Percentiles rank a stretch among this genome's conserved stretches.
Conservation (phyloP, 176 grass and related monocot genomes). For the Phoenix roebelenii region DNA sequence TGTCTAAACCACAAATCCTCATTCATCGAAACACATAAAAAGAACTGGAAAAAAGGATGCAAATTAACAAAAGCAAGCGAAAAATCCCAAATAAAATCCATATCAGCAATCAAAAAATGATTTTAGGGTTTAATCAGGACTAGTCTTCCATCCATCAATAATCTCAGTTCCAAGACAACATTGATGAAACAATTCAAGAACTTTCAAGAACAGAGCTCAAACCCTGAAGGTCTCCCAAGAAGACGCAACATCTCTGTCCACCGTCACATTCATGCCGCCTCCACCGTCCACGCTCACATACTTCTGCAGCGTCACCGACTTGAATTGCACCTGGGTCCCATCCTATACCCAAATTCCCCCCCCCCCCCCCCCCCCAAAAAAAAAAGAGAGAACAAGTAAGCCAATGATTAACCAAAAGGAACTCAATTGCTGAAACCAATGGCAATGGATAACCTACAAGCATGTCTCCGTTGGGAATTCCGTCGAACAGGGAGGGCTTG, state of each 20-base stretch:
- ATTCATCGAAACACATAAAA: too few species aligned
- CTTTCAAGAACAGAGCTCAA: conserved; percentile 8
- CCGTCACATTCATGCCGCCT: conserved; percentile 37
- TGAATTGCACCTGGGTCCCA: conserved; percentile 70
- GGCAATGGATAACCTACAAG: conserved; percentile 32
- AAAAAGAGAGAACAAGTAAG: conserved; percentile 3
- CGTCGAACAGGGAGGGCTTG: conserved; percentile 73
- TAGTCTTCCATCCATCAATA: too few species aligned
- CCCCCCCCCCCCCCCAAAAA: not conserved
- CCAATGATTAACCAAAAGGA: not conserved
- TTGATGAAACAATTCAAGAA: not conserved
- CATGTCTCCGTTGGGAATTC: conserved; percentile 72
- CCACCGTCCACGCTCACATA: conserved; percentile 36
- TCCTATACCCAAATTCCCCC: conserved; percentile 34
- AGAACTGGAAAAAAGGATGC: too few species aligned
- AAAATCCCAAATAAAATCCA: too few species aligned
- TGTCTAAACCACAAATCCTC: too few species aligned
- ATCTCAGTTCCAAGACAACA: too few species aligned
- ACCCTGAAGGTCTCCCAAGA: conserved; percentile 92
- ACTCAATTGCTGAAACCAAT: not conserved
- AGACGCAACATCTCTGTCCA: conserved; percentile 48
- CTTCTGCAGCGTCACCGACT: conserved; percentile 62
- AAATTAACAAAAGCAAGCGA: too few species aligned
- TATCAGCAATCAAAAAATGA: too few species aligned
- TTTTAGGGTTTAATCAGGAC: too few species aligned